Conservation (phyloP, 2,329 filamentous ascomycete species). For the Cladosporium sp. region DNA sequence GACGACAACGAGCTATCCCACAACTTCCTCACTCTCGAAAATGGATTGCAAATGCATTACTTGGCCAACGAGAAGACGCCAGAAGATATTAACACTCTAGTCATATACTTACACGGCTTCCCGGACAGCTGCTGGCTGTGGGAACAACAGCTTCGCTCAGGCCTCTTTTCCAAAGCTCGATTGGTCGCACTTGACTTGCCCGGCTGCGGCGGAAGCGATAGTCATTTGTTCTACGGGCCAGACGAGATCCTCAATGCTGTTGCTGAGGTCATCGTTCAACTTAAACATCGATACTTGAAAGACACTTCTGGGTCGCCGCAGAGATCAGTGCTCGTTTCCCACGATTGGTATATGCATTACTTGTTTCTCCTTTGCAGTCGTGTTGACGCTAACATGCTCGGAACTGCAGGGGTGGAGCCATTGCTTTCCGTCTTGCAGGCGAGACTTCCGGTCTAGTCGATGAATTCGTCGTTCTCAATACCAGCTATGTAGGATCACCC, state of each 20-base stretch:
- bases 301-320: too few relatives aligned
- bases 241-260: conserved; percentile 56
- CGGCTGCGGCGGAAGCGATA: conserved; percentile 61
- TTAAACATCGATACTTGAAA: too few relatives aligned
- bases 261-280: too few relatives aligned
- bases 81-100: conserved; percentile 40
- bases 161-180: conserved; percentile 44
- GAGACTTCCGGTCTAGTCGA: conserved; percentile 59
- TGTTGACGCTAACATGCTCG: conserved; percentile 38
- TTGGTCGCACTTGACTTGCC: conserved; percentile 60
- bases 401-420: conserved; percentile 48
- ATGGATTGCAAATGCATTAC: conserved; percentile 58
- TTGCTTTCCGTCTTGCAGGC: conserved; percentile 59
- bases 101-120: conserved; percentile 62
- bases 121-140: conserved; percentile 61
- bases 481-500: conserved; percentile 52
- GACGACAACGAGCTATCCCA: conserved; percentile 51
- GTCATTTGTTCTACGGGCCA: conserved; percentile 52
- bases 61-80: conserved; percentile 34
- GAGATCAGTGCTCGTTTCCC: conserved; percentile 4
- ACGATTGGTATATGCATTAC: conserved; percentile 8
- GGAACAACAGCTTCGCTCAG: conserved; percentile 50
- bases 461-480: conserved; percentile 58
- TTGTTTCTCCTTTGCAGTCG: background rate
- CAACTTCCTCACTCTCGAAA: conserved; percentile 53